Base-by-base conservation (phyloP, 1,284 basidiomycete species). In the Moniliella sp. region DNA sequence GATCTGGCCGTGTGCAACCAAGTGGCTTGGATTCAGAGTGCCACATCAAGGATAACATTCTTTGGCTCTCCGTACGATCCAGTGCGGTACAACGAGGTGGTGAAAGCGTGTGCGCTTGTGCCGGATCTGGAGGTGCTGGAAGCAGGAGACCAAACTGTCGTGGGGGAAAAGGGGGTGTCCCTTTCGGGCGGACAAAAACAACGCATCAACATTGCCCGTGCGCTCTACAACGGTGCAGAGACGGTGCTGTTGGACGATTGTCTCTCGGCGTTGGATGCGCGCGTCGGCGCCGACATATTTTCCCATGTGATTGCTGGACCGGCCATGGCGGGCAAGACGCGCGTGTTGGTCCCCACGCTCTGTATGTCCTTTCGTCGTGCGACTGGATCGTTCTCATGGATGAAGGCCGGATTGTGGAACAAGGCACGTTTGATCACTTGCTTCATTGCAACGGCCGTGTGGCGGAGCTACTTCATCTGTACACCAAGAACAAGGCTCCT, bases 231-330 rank as follows among this genome's bases (percentile, higher is more conserved):
- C 49, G 67, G 78, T 42, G 74, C 77, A 0, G 79, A 82, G 35
- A 30, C 88, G 38, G 74, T 82, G 46, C 76, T 84, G 16, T 75
- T 82, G 38, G 79, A 83, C 48, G 80, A 83, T 48, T 77, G 78
- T 5, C 41, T 58, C 5, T 51, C 46, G 3, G 55, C 55, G 18
- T 37, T 48, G 16, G 80, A 79, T 54, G 80, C 81, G 3, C 80
- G 84, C 47, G 81, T 88, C 28, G 81, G 79, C 26, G 78, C 78
- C 56, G 67, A 73, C 4, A 73, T 88, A 15, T n/a, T n/a, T n/a
- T n/a, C n/a, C n/a, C n/a, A n/a, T n/a, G n/a, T n/a, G n/a, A n/a
- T n/a, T n/a, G n/a, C n/a, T n/a, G n/a, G n/a, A n/a, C n/a, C n/a
- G n/a, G n/a, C n/a, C 13, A 37, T 40, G 39, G 25, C 18, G 5